Conservation (phyloP, 2,329 filamentous ascomycete species). For the Tolypocladium tropicale region DNA sequence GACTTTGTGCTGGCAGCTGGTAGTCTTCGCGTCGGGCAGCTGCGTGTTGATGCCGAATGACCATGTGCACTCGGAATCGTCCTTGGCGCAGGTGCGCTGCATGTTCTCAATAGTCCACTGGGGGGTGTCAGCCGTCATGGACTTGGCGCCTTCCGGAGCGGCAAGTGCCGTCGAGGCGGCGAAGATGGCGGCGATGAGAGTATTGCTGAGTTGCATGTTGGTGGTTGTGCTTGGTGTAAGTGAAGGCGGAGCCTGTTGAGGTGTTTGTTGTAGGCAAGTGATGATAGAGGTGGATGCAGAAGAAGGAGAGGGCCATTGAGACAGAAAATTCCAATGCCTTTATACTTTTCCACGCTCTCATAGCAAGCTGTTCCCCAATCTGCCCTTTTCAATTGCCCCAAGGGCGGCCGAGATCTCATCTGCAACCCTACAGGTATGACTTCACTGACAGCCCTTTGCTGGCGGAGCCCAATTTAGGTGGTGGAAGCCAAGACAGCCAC, state of each 20-base stretch:
- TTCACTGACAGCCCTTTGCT: not conserved
- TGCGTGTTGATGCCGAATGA: constrained; percentile 31
- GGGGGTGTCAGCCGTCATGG: constrained; percentile 28
- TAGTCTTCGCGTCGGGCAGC: constrained; percentile 12
- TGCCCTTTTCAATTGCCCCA: not conserved
- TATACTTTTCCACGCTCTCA: not conserved
- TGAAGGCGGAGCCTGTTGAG: not conserved
- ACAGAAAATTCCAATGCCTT: not conserved
- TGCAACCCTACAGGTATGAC: not conserved
- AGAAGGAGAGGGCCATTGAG: not conserved
- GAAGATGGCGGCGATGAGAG: constrained; percentile 24
- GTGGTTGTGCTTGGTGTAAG: constrained; percentile 3
- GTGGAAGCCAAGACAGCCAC: not conserved
- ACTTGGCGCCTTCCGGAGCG: constrained; percentile 19
- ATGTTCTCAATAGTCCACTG: constrained; percentile 32
- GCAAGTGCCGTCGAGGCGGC: constrained; percentile 24
- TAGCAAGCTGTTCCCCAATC: not conserved
- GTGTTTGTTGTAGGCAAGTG: not conserved
- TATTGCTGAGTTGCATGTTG: constrained; percentile 33
- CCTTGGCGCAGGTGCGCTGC: constrained; percentile 27
- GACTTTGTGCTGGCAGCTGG: constrained; percentile 7
- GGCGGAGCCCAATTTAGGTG: not conserved
- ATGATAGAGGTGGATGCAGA: not conserved
- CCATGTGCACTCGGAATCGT: constrained; percentile 31
- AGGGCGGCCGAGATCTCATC: not conserved